A percentile compares a stretch with the other conserved stretches of the same genome.
Conservation (phyloP, 1,284 basidiomycete genomes). For the Tilletiopsis washingtonensis region DNA sequence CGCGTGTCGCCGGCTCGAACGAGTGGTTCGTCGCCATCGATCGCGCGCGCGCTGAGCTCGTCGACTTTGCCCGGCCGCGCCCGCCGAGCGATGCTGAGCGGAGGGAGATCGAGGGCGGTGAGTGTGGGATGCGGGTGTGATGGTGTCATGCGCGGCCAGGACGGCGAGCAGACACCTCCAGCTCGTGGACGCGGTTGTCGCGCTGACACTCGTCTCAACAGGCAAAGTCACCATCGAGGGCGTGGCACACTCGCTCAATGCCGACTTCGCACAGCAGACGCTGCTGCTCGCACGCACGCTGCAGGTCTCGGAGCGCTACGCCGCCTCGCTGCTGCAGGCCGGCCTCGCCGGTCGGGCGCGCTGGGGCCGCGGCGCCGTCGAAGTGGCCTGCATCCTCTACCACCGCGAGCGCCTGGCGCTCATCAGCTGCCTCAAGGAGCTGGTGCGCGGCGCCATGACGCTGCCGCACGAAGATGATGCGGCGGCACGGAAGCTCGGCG, state of each 20-base stretch:
- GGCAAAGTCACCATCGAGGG: conserved; percentile 41
- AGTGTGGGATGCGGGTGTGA: no score
- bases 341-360: conserved; percentile 31
- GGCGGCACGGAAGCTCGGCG: conserved; percentile 24
- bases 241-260: conserved; percentile 28
- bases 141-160: no score
- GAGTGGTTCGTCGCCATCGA: conserved; percentile 44
- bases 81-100: conserved; percentile 31
- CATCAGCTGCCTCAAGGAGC: conserved; percentile 36
- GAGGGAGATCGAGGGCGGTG: conserved; percentile 39
- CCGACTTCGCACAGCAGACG: conserved; percentile 42
- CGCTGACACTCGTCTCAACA: neutral
- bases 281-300: conserved; percentile 35
- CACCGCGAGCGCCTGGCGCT: conserved; percentile 40
- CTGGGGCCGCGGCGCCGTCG: conserved; percentile 36
- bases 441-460: conserved; percentile 34
- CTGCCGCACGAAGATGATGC: conserved; percentile 29
- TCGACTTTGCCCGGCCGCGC: conserved; percentile 30
- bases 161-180: no score
- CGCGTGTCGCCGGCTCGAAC: conserved; percentile 20
- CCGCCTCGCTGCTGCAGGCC: conserved; percentile 43
- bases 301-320: conserved; percentile 38
- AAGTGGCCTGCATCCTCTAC: conserved; percentile 39
- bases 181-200: neutral
- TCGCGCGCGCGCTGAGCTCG: conserved; percentile 28